A percentile compares a stretch with the other conserved stretches of the same genome.
Conservation (phyloP, 306 rosid genomes). For the Rubus idaeus region DNA sequence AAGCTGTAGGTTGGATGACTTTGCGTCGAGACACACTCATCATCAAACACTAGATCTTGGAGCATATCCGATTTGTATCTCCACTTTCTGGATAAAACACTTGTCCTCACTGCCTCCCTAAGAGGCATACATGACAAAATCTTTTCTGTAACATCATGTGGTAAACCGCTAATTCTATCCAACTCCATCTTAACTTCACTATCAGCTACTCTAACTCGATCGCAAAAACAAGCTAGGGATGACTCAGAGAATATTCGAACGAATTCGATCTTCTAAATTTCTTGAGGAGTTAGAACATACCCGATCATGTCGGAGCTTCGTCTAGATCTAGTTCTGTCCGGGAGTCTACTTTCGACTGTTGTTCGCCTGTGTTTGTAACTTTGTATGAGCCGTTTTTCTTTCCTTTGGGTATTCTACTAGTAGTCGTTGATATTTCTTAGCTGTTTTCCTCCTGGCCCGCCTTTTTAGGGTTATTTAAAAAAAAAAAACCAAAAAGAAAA, state of each 20-base stretch:
- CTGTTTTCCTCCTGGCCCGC: no score
- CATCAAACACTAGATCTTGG: slow-evolving; percentile 54
- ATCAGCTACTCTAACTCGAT: no score
- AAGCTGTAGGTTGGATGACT: slow-evolving; percentile 26
- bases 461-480: neutral
- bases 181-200: slow-evolving; percentile 30
- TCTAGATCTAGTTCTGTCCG: neutral
- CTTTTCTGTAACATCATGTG: slow-evolving; percentile 40
- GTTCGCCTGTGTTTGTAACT: neutral
- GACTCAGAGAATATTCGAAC: neutral
- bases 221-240: no score
- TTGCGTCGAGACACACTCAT: slow-evolving; percentile 9
- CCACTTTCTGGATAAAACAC: slow-evolving; percentile 61
- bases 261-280: no score
- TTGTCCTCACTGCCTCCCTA: slow-evolving; percentile 56
- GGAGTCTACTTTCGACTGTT: neutral
- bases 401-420: neutral
- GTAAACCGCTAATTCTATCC: slow-evolving; percentile 49
- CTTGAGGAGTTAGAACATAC: neutral
- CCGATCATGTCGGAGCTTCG: neutral
- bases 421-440: no score
- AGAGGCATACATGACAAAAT: slow-evolving; percentile 45
- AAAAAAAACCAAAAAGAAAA: neutral
- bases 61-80: slow-evolving; percentile 53
- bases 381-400: neutral